phyloP scores from a whole-genome alignment of 202 grass and related monocot species.

The Carex sylvatica region DNA sequence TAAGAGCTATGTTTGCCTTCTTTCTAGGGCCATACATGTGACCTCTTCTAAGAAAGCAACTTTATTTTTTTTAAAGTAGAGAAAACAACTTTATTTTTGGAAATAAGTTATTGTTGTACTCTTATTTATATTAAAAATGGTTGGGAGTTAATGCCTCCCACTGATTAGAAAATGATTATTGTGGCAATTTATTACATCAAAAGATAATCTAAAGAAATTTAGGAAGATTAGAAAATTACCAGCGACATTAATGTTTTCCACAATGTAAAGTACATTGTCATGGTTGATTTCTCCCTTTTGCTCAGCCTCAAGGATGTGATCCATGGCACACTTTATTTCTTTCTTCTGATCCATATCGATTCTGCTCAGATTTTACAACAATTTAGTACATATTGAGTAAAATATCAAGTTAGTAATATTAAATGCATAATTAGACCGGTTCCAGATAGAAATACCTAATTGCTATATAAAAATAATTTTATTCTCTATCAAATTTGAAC shows the following conservation, averaged over 20 bases:
- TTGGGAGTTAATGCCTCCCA: neutral
- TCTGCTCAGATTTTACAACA: conserved; percentile 33
- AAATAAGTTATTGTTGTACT: neutral
- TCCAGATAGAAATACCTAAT: neutral
- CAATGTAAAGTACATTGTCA: conserved; percentile 85
- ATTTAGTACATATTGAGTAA: neutral
- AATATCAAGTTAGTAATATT: neutral
- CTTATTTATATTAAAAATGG: neutral
- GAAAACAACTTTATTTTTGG: conserved; percentile 1
- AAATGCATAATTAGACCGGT: neutral
- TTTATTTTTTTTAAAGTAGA: neutral
- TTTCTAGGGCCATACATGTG: neutral
- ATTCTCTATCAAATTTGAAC: neutral
- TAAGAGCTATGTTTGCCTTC: neutral
- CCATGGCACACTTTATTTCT: conserved; percentile 68
- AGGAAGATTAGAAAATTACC: conserved; percentile 31
- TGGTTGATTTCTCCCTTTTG: conserved; percentile 83
- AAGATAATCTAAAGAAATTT: neutral
- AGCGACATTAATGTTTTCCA: conserved; percentile 89
- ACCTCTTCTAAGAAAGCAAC: neutral
- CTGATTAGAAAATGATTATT: neutral
- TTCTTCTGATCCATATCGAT: conserved; percentile 44
- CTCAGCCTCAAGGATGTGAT: conserved; percentile 77
- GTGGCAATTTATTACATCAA: neutral
- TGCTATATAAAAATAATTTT: neutral